Evolutionary conservation across 2,329 filamentous ascomycete genomes (phyloP).

Genomic region (Tolypocladium tundrense): DNA sequence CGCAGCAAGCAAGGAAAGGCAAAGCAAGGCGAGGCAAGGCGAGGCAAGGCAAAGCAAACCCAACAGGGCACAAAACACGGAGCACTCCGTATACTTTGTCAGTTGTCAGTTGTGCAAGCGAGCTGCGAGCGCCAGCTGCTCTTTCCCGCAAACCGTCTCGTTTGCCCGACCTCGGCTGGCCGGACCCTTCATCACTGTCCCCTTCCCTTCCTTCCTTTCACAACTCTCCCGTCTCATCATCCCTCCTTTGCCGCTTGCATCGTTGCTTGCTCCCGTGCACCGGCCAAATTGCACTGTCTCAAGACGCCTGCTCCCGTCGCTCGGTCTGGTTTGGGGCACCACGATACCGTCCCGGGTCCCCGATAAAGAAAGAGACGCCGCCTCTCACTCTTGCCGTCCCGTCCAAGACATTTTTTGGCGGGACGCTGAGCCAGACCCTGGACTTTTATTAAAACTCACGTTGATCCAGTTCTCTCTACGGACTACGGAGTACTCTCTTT

Average conservation of each 20-base stretch:
- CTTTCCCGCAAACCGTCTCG: background rate
- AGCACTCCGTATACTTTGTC: background rate
- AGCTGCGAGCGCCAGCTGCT: background rate
- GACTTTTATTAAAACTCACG: background rate
- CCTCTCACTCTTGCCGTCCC: background rate
- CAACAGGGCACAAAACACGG: background rate
- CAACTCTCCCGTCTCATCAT: background rate
- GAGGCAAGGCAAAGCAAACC: background rate
- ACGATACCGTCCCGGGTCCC: background rate
- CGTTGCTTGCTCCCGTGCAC: background rate
- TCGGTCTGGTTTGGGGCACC: background rate
- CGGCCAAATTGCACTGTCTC: background rate
- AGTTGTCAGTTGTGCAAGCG: background rate
- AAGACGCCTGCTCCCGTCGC: background rate
- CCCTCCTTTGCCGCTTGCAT: background rate
- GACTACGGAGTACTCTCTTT: background rate
- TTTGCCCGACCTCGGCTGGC: background rate
- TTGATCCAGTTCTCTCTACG: background rate
- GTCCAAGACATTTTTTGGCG: background rate
- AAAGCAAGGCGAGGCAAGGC: too few relatives aligned
- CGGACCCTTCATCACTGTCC: background rate
- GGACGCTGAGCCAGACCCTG: background rate
- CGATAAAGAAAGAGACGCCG: background rate
- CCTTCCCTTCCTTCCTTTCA: background rate
- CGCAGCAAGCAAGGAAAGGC: too few relatives aligned